Base-by-base conservation (phyloP, 352 stramenopile genomes). In the Peronospora destructor region DNA sequence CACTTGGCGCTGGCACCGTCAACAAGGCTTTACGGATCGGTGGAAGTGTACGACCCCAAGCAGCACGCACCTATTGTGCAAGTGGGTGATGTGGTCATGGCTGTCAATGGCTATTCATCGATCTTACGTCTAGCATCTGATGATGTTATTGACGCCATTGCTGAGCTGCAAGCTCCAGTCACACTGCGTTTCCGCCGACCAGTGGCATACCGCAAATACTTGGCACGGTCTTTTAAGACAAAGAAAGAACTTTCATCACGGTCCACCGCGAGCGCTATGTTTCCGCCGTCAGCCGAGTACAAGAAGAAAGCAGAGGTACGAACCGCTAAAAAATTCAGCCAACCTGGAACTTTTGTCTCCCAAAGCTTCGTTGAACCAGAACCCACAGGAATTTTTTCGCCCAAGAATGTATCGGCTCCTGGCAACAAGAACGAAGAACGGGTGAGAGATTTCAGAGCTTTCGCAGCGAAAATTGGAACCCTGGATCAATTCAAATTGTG, bases 41-140 rank as follows among this genome's bases (percentile, higher is more conserved):
- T 90, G 16, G 79, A 90, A 58, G 63, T 90, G 19, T 84, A 86
- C 53, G 71, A 87, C 45, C 68, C 74, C 2, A 83, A 81, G 42
- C 17, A 62, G 1, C 64, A 82, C 34, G 53, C 61, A 0, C 63
- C 61, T 1, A 48, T 45, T 13, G 51, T 85, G 11, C 64, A 84
- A 39, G 68, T 87, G 13, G 76, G 76, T 6, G 76, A 88, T 37
- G 76, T 88, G 16, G 49, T 88, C 26, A 76, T 85, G 59, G 68
- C 65, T 9, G 68, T 88, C n/a, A 85, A 85, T 43, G 72, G 59
- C 10, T 73, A 80, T 35, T 36, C 59, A 10, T 67, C 64, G 3
- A 61, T 82, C 13, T 61, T 67, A 6, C 60, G 54, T n/a, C 73
- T 79, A 38, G 39, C 64, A 2, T 71, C 71, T 0, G 74, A 85